phyloP scores from a whole-genome alignment of 805 yeast genomes.

The Wickerhamiella nectarea region DNA sequence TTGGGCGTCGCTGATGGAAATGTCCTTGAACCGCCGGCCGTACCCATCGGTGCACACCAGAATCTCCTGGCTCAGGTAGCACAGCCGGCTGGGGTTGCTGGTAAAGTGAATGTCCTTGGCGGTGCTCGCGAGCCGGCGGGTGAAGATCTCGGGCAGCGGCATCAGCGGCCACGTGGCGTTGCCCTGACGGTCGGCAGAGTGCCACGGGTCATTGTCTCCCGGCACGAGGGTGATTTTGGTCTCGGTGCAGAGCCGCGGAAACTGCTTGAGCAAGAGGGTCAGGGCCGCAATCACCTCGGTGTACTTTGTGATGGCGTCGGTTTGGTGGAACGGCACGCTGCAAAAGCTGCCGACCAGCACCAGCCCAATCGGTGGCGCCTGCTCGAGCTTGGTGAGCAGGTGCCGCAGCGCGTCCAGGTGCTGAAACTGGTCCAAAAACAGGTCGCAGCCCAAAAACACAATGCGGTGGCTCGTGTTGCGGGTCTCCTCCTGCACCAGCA shows the following conservation, averaged over 20 bases:
- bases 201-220: constrained; percentile 92
- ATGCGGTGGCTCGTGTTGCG: constrained; percentile 43
- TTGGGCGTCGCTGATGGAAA: constrained; percentile 28
- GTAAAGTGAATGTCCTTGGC: constrained; percentile 42
- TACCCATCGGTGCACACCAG: constrained; percentile 60
- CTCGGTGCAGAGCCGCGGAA: constrained; percentile 37
- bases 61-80: constrained; percentile 74
- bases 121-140: constrained; percentile 48
- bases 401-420: constrained; percentile 53
- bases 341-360: constrained; percentile 72
- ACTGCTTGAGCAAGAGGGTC: constrained; percentile 49
- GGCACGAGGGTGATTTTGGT: constrained; percentile 65
- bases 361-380: constrained; percentile 51
- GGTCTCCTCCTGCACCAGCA: constrained; percentile 41
- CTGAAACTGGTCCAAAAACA: constrained; percentile 46
- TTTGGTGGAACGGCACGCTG: constrained; percentile 46
- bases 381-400: constrained; percentile 42
- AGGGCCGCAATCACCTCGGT: constrained; percentile 55
- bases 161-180: constrained; percentile 58
- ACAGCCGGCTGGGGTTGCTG: constrained; percentile 68
- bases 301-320: constrained; percentile 31
- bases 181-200: constrained; percentile 48
- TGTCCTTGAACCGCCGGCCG: constrained; percentile 54
- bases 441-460: constrained; percentile 61
- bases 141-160: constrained; percentile 58